These are phyloP conservation scores for Coniochaeta prunicola DNA, from an alignment of 2,329 filamentous ascomycete species.

Conservation along the genomic window DNA sequence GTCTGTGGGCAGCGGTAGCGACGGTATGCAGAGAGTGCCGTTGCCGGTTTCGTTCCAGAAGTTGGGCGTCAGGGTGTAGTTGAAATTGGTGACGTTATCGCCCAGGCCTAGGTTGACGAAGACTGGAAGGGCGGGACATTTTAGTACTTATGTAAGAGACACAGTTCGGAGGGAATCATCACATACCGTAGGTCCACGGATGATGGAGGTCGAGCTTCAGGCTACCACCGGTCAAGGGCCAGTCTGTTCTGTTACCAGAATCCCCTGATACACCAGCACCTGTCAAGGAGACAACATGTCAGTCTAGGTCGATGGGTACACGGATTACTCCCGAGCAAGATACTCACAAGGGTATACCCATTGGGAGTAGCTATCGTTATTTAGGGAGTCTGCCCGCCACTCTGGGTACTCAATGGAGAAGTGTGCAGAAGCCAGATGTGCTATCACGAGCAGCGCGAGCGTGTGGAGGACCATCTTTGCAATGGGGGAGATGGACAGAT, in stretches of 20 bases:
- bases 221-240: constrained; percentile 42
- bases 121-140: constrained; percentile 15
- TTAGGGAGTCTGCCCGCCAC: constrained; percentile 42
- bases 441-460: constrained; percentile 25
- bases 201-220: constrained; percentile 43
- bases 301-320: neutral
- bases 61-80: constrained; percentile 55
- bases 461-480: neutral
- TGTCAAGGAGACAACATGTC: constrained; percentile 13
- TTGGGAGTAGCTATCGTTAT: constrained; percentile 35
- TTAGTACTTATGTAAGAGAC: no score
- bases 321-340: neutral
- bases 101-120: constrained; percentile 45
- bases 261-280: constrained; percentile 37
- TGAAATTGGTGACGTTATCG: constrained; percentile 53
- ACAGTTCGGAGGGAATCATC: neutral
- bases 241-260: constrained; percentile 40
- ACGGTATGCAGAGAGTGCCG: constrained; percentile 59
- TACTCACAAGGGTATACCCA: constrained; percentile 44
- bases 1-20: constrained; percentile 44
- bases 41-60: constrained; percentile 52
- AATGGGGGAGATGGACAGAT: neutral
- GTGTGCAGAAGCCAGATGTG: constrained; percentile 35
- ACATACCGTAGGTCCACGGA: constrained; percentile 36
- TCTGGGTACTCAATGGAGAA: constrained; percentile 39